Conservation (phyloP, 73 alveolate species). For the Tetrahymena malaccensis region DNA sequence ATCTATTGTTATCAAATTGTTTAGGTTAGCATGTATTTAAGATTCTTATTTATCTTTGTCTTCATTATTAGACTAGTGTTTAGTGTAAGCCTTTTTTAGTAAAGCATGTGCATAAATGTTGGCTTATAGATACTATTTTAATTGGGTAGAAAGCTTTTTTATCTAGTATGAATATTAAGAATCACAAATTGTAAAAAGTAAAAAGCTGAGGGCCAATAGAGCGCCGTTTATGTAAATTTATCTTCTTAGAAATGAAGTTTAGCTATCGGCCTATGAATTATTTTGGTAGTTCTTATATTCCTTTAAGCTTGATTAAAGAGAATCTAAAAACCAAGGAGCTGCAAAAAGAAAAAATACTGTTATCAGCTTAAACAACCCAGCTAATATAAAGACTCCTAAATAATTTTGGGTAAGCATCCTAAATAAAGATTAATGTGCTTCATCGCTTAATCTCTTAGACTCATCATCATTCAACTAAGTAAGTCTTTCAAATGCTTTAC, state of each 20-base stretch:
- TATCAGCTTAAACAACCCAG: background rate
- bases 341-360: background rate
- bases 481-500: background rate
- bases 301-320: background rate
- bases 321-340: background rate
- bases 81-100: background rate
- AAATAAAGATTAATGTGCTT: background rate
- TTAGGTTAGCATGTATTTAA: background rate
- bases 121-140: background rate
- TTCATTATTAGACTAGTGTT: background rate
- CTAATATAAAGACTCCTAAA: background rate
- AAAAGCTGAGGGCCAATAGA: background rate
- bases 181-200: background rate
- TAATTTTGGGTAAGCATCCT: background rate
- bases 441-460: background rate
- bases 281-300: background rate
- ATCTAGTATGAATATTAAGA: background rate
- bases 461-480: background rate
- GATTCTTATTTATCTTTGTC: background rate
- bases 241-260: background rate
- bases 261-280: background rate
- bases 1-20: background rate
- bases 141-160: background rate
- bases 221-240: background rate
- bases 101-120: background rate